Evolutionary conservation across 495 filamentous ascomycete species (phyloP).

Genomic region (Talaromyces nanjingensis): DNA sequence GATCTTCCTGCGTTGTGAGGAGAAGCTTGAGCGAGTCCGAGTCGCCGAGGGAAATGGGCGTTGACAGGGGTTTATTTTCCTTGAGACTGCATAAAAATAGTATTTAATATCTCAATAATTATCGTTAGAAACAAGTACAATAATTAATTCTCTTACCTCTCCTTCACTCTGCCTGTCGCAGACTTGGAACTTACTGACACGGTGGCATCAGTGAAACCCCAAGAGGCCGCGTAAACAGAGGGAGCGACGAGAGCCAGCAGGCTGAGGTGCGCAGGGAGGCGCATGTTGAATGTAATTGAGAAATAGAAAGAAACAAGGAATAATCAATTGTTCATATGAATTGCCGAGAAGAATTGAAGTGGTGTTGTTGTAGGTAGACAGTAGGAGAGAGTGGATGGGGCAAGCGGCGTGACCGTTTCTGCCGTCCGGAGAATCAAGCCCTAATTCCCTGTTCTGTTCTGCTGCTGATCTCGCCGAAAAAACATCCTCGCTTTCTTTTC

Average conservation of each 20-base stretch:
- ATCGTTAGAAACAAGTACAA: neutral
- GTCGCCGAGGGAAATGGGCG: slow-evolving; percentile 56
- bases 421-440: slow-evolving; percentile 20
- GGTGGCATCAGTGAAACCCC: slow-evolving; percentile 82
- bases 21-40: slow-evolving; percentile 74
- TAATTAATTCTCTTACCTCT: neutral
- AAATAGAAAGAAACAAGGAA: slow-evolving; percentile 3
- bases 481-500: slow-evolving; percentile 14
- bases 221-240: slow-evolving; percentile 60
- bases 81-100: slow-evolving; percentile 46
- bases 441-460: slow-evolving; percentile 24
- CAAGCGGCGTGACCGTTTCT: slow-evolving; percentile 15
- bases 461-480: slow-evolving; percentile 18
- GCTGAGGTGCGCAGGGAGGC: slow-evolving; percentile 34
- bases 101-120: neutral
- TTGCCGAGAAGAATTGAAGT: neutral
- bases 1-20: slow-evolving; percentile 72
- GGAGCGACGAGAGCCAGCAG: slow-evolving; percentile 34
- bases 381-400: slow-evolving; percentile 13
- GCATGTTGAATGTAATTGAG: slow-evolving; percentile 24
- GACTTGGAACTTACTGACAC: slow-evolving; percentile 69
- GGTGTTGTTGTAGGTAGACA: neutral
- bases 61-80: slow-evolving; percentile 53
- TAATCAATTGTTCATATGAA: neutral
- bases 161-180: slow-evolving; percentile 17